These are phyloP conservation scores for Candida pini DNA, from an alignment of 805 yeast species.

Conservation along the genomic window DNA sequence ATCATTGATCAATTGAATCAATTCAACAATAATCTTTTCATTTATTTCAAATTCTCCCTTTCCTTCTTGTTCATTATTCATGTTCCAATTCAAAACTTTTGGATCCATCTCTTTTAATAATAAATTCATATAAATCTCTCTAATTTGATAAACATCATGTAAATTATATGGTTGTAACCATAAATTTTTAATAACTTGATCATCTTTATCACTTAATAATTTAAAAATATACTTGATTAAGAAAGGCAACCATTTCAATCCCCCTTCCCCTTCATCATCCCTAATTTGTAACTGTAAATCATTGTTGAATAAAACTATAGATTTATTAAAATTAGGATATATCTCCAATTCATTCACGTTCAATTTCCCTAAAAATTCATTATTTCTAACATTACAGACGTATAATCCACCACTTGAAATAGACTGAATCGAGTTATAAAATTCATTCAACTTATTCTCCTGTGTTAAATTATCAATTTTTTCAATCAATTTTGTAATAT, in stretches of 20 bases:
- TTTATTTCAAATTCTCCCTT: conserved; percentile 1
- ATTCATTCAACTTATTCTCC: conserved; percentile 9
- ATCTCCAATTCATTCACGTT: conserved; percentile 4
- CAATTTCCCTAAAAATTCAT: conserved; percentile 8
- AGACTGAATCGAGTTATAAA: conserved; percentile 1
- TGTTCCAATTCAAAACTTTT: conserved; percentile 2
- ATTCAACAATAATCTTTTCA: conserved; percentile 2
- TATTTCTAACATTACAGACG: conserved; percentile 7
- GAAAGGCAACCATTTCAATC: conserved; percentile 34
- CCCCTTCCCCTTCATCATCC: conserved; percentile 1
- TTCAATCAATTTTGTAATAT: background rate
- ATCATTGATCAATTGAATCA: conserved; percentile 3
- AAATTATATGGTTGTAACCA: conserved; percentile 10
- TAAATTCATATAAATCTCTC: conserved; percentile 3
- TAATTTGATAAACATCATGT: conserved; percentile 7
- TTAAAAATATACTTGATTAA: conserved; percentile 35
- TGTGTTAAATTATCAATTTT: conserved; percentile 1
- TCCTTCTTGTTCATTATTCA: background rate
- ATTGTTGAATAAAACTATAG: conserved; percentile 6
- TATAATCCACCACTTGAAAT: conserved; percentile 12
- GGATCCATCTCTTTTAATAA: conserved; percentile 5
- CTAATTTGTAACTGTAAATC: conserved; percentile 29
- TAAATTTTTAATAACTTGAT: conserved; percentile 1
- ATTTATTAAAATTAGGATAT: conserved; percentile 8
- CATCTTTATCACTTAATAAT: conserved; percentile 2